Evolutionary conservation across 2,329 filamentous ascomycete species (phyloP), one percentile per base, ranked within the genome.

Genomic region (Hypomyces rosellus): DNA sequence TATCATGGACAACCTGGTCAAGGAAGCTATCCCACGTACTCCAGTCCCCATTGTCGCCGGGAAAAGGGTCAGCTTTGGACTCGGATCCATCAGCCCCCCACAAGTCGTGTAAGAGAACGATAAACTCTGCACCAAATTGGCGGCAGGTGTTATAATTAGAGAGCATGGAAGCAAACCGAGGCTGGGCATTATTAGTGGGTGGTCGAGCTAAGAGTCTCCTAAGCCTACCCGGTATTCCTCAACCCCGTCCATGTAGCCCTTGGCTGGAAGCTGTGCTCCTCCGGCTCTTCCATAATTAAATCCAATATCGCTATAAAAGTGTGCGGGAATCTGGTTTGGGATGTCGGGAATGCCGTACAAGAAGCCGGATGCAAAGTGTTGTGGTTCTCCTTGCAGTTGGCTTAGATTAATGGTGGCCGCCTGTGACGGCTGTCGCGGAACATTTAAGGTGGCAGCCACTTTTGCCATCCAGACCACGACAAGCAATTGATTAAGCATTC

Each of bases 21-120:
- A 76, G 53, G 48, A 74, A 78, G 0, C 54, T 51, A 46, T 78
- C 74, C 55, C 66, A 74, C 16, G 63, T 56, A 1, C 64, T 61
- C 74, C 74, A 80, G 56, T 77, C 63, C 2, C 70, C 71, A 51
- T 75, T 65, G 51, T 79, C 75, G 3, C 76, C 76, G 1, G 76
- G 76, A 46, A 68, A 77, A 0, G 56, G 54, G 22, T 65, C 62
- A 0, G n/a, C 33, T 1, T 65, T 65, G 1, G 62, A 59, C 22
- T 71, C 69, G 5, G 64, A 59, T n/a, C 69, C 67, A 55, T 77
- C 73, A 0, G 73, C 69, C 7, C 74, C 74, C 74, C 74, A 77
- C 4, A 73, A 52, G 46, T 75, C 74, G 49, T 73, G 72, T 0
- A 69, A 64, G 1, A 76, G 62, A n/a, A 75, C 59, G 43, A 74